Evolutionary conservation across 1,284 basidiomycete species (phyloP), one percentile per base, ranked within the genome.

Genomic region (Malassezia dermatis): DNA sequence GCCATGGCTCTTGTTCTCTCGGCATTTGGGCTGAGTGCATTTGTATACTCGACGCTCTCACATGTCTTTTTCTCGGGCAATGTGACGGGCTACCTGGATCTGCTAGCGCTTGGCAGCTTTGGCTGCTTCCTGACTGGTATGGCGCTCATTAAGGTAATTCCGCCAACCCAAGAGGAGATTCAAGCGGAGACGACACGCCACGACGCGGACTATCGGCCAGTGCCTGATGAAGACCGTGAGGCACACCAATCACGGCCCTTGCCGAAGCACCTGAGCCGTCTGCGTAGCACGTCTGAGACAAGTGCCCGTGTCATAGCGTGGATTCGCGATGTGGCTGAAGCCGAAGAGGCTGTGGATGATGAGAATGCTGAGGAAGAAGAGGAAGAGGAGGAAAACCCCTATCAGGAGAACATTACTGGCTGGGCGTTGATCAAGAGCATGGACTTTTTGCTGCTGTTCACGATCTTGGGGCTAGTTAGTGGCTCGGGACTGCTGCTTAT

Each of bases 401-500:
- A 54, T 0, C 53, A 35, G 1, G 59, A 69, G 26, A 76, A 84
- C 56, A 71, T 83, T 28, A 75, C 79, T 28, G 83, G 83, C 13
- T 77, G 75, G 55, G 71, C 66, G 8, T 71, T 84, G 37, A 77
- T 81, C 60, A 58, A 65, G 48, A 75, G 77, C n/a, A 39, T 69
- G 2, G 85, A 89, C 73, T 91, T 90, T 65, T 84, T 84, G 80
- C 70, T 89, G 5, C 72, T 90, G 17, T 87, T 86, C 60, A 61
- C 69, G 1, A 83, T 88, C 46, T 79, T 88, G 47, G 82, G 83
- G 0, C 77, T 89, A 42, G 86, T 93, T 56, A 84, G 84, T 58
- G 90, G 90, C 12, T 88, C 86, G 1, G 89, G 90, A 0, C 65
- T 95, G 28, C 88, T 90, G 84, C 91, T 86, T 67, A 94, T 94